These are phyloP conservation scores for Epichloe sibirici DNA, from an alignment of 2,329 filamentous ascomycete genomes.

Conservation along the genomic window DNA sequence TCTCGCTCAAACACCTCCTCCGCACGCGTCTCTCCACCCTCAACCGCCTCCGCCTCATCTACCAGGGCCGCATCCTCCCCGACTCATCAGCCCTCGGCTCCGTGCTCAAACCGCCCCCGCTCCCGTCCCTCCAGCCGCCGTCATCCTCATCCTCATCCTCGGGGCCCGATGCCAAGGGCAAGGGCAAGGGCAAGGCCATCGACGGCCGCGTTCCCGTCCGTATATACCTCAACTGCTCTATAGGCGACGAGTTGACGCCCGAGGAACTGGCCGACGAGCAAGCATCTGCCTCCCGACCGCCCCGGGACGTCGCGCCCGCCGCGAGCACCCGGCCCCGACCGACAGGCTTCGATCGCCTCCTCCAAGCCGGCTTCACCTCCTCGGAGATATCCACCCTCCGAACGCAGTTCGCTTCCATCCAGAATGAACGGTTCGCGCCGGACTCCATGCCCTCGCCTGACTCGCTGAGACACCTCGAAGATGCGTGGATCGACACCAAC, in stretches of 20 bases:
- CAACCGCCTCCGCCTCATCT: conserved; percentile 75
- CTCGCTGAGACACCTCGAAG: conserved; percentile 67
- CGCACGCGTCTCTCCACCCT: conserved; percentile 57
- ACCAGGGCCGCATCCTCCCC: conserved; percentile 74
- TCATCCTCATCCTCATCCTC: conserved; percentile 20
- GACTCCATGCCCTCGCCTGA: conserved; percentile 78
- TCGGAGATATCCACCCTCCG: conserved; percentile 76
- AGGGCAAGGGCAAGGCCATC: conserved; percentile 59
- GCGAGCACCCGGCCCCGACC: conserved; percentile 20
- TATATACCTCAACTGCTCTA: conserved; percentile 88
- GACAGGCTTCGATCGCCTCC: conserved; percentile 78
- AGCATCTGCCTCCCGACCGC: conserved; percentile 26
- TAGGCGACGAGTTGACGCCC: conserved; percentile 60
- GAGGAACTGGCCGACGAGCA: conserved; percentile 60
- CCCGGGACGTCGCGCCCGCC: conserved; percentile 30
- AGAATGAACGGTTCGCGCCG: conserved; percentile 69
- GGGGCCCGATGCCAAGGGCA: conserved; percentile 18
- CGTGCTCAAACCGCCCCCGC: conserved; percentile 54
- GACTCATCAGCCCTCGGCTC: conserved; percentile 57
- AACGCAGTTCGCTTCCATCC: conserved; percentile 78
- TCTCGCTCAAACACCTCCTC: conserved; percentile 72
- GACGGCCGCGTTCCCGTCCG: conserved; percentile 23
- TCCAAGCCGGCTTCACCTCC: conserved; percentile 67
- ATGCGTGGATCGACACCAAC: conserved; percentile 77
- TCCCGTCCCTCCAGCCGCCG: conserved; percentile 45